Evolutionary conservation across 129 eudicot species (phyloP), one percentile per base, ranked within the genome.

Genomic region (Centella asiatica): DNA sequence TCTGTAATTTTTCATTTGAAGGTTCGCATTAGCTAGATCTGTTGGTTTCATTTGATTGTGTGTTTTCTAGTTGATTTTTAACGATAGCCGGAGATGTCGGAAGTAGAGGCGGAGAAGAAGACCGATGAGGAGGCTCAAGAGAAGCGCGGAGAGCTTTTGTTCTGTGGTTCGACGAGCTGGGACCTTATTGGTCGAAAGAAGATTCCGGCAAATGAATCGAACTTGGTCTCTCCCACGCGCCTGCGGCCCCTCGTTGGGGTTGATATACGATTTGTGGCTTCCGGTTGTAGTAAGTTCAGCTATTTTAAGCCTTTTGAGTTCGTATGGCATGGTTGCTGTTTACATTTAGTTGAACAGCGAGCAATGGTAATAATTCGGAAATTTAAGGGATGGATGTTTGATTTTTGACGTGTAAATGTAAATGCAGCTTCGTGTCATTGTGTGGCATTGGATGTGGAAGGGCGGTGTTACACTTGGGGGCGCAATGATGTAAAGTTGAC

Each of bases 391-490:
- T 26, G 2, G 15, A 0, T 24, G 32, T 23, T 37, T 60, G 12
- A 11, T 49, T 34, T 20, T 55, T 48, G 31, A 50, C 28, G 44
- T 33, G 45, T 39, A 15, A 23, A 18, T 44, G 36, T 50, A 32
- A 27, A 45, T 83, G 82, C 68, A 92, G 98, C 80, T 17, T 81
- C 96, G 57, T 75, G 88, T 68, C 98, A 92, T 64, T 87, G 98
- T 66, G 90, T 92, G 69, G 98, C 98, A 14, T 62, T 92, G 86
- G 98, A 92, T 74, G 94, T 74, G 28, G 84, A 87, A 40, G 98
- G 98, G 22, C 88, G 98, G 45, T 92, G 96, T 69, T 92, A 84
- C 70, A 87, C 98, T 1, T 92, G 98, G 98, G 98, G 98, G 2
- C 62, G 90, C 5, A 92, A 92, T 60, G 98, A 92, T 72, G 98